Evolutionary conservation across 495 filamentous ascomycete genomes (phyloP).

Genomic region (Penicillium cinerascens): DNA sequence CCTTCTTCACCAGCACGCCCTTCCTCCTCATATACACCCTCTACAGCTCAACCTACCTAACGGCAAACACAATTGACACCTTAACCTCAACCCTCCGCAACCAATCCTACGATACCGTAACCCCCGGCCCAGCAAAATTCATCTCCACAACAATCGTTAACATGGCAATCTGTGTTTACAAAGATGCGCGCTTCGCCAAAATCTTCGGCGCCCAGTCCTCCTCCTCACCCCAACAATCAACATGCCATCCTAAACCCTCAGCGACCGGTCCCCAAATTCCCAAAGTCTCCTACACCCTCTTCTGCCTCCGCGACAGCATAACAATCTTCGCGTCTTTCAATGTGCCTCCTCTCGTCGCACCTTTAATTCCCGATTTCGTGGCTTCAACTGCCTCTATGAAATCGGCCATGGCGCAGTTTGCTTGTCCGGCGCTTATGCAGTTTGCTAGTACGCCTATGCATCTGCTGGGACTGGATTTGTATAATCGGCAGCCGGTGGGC

Average conservation of each 20-base stretch:
- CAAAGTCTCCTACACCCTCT: slow-evolving; percentile 65
- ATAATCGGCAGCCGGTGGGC: slow-evolving; percentile 61
- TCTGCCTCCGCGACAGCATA: slow-evolving; percentile 79
- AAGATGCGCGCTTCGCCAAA: slow-evolving; percentile 81
- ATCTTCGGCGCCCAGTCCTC: slow-evolving; percentile 60
- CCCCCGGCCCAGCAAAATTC: slow-evolving; percentile 78
- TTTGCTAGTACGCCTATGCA: slow-evolving; percentile 82
- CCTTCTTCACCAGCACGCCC: slow-evolving; percentile 72
- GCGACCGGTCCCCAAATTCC: slow-evolving; percentile 34
- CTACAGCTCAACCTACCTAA: slow-evolving; percentile 88
- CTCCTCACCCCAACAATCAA: slow-evolving; percentile 36
- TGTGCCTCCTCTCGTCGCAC: slow-evolving; percentile 71
- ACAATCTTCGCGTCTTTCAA: slow-evolving; percentile 96
- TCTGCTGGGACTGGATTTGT: slow-evolving; percentile 82
- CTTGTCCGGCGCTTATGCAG: slow-evolving; percentile 78
- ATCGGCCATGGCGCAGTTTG: slow-evolving; percentile 70
- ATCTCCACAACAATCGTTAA: slow-evolving; percentile 77
- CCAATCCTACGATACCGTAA: slow-evolving; percentile 56
- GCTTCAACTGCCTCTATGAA: slow-evolving; percentile 52
- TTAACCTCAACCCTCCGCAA: slow-evolving; percentile 60
- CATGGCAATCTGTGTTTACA: slow-evolving; percentile 87
- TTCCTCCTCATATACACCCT: slow-evolving; percentile 84
- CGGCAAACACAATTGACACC: slow-evolving; percentile 87
- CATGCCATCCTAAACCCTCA: slow-evolving; percentile 36
- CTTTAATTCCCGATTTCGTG: slow-evolving; percentile 38